Percentiles rank a stretch among this genome's conserved stretches.
Evolutionary conservation across 441 rosid genomes (phyloP).

Genomic region (Pelargonium exstipulatum): DNA sequence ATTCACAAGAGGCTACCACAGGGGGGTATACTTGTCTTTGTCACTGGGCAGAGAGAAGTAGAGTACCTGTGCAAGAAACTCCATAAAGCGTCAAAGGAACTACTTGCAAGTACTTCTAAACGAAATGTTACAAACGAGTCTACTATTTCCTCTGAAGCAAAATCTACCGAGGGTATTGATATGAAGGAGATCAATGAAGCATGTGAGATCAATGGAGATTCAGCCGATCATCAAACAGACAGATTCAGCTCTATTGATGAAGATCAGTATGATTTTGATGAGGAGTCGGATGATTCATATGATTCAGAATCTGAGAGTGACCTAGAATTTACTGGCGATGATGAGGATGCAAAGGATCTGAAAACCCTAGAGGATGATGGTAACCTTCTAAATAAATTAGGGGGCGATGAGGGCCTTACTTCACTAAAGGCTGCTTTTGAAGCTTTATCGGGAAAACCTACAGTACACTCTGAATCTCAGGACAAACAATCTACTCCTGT

Average conservation of each 20-base stretch:
- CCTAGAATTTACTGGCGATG: conserved; percentile 43
- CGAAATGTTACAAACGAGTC: conserved; percentile 28
- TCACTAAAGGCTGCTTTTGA: conserved; percentile 74
- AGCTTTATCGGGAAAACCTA: conserved; percentile 42
- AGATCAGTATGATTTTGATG: conserved; percentile 39
- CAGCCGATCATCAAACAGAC: conserved; percentile 37
- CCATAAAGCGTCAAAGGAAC: conserved; percentile 49
- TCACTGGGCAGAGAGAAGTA: conserved; percentile 93
- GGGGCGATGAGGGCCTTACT: conserved; percentile 42
- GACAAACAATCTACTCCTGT: conserved; percentile 16
- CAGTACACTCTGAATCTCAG: conserved; percentile 24
- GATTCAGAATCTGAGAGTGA: conserved; percentile 63
- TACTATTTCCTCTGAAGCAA: conserved; percentile 28
- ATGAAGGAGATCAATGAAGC: conserved; percentile 79
- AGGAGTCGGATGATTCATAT: conserved; percentile 39
- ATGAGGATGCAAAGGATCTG: conserved; percentile 25
- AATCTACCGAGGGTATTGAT: conserved; percentile 39
- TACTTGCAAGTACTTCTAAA: conserved; percentile 28
- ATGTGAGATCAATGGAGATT: conserved; percentile 37
- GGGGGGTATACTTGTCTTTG: conserved; percentile 91
- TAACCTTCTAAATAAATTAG: conserved; percentile 27
- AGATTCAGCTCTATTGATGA: conserved; percentile 49
- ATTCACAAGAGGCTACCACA: conserved; percentile 80
- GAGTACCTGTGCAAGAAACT: conserved; percentile 69
- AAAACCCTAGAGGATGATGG: conserved; percentile 28